phyloP scores from a whole-genome alignment of 2,329 filamentous ascomycete species.

The Cladosporium sp. region DNA sequence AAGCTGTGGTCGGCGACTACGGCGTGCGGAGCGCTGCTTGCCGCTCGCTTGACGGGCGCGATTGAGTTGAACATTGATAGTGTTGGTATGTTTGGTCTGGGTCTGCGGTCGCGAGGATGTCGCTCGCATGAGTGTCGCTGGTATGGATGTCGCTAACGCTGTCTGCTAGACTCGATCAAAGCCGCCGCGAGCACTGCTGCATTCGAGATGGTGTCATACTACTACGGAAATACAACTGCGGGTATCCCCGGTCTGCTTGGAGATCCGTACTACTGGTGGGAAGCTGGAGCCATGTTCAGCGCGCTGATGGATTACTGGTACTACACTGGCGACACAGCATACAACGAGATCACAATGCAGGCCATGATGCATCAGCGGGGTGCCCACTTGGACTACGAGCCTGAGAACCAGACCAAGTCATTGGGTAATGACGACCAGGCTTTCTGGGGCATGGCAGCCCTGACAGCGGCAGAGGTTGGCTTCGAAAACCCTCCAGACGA shows the following conservation, averaged over 20 bases:
- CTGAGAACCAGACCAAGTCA: constrained; percentile 41
- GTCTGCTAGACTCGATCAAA: constrained; percentile 43
- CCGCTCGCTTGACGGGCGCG: constrained; percentile 22
- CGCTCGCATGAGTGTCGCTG: neutral
- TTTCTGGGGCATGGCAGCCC: constrained; percentile 58
- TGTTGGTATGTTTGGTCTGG: constrained; percentile 6
- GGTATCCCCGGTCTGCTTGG: constrained; percentile 58
- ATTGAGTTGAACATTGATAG: constrained; percentile 19
- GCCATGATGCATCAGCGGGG: constrained; percentile 62
- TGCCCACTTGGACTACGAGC: constrained; percentile 60
- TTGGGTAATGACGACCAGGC: constrained; percentile 57
- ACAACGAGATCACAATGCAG: constrained; percentile 59
- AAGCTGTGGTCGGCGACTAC: constrained; percentile 21
- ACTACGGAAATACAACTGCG: constrained; percentile 54
- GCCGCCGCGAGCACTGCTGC: constrained; percentile 45
- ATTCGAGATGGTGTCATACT: constrained; percentile 53
- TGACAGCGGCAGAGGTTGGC: constrained; percentile 55
- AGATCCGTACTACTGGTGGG: constrained; percentile 73
- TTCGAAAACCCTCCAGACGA: constrained; percentile 44
- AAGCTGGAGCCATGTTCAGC: constrained; percentile 62
- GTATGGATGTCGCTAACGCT: neutral
- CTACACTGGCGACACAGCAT: constrained; percentile 63
- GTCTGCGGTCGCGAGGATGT: neutral
- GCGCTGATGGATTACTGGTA: constrained; percentile 71
- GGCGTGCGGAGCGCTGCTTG: constrained; percentile 22